phyloP scores from a whole-genome alignment of 2,329 filamentous ascomycete species.

The Celoporthe dispersa region DNA sequence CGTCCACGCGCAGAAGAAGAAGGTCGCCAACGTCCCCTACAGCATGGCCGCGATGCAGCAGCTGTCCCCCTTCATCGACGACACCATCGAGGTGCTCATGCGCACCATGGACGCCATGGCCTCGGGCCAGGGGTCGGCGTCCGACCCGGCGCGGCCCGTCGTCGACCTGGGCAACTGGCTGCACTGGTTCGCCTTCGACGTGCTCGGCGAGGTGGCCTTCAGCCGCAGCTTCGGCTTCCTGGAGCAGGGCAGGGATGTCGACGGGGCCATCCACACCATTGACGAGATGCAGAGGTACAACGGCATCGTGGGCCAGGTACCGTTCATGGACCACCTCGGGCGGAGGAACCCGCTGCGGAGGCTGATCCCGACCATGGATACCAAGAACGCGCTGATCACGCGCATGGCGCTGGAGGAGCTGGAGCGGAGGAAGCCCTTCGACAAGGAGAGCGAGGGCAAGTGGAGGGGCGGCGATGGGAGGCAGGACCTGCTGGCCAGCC shows the following conservation, averaged over 20 bases:
- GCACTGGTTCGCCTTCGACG: conserved; percentile 51
- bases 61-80: conserved; percentile 55
- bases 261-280: conserved; percentile 56
- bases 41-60: conserved; percentile 59
- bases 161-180: conserved; percentile 55
- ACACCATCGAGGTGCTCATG: conserved; percentile 52
- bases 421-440: conserved; percentile 50
- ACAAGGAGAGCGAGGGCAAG: conserved; percentile 48
- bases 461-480: conserved; percentile 47
- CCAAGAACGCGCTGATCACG: conserved; percentile 53
- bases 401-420: conserved; percentile 57
- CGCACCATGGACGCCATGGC: conserved; percentile 47
- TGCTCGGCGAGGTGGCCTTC: conserved; percentile 58
- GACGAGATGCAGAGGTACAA: conserved; percentile 58
- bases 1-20: conserved; percentile 60
- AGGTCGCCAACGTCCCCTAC: conserved; percentile 56
- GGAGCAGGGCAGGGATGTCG: conserved; percentile 53
- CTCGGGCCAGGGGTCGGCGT: conserved; percentile 33
- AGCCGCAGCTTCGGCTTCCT: conserved; percentile 58
- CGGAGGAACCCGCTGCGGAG: conserved; percentile 55
- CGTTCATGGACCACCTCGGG: conserved; percentile 52
- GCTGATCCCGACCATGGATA: conserved; percentile 47
- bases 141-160: conserved; percentile 29
- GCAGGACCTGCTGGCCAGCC: conserved; percentile 54
- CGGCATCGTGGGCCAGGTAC: conserved; percentile 56